Evolutionary conservation across 352 stramenopile genomes (phyloP), one percentile per base, ranked within the genome.

Genomic region (Globisporangium spinosum): DNA sequence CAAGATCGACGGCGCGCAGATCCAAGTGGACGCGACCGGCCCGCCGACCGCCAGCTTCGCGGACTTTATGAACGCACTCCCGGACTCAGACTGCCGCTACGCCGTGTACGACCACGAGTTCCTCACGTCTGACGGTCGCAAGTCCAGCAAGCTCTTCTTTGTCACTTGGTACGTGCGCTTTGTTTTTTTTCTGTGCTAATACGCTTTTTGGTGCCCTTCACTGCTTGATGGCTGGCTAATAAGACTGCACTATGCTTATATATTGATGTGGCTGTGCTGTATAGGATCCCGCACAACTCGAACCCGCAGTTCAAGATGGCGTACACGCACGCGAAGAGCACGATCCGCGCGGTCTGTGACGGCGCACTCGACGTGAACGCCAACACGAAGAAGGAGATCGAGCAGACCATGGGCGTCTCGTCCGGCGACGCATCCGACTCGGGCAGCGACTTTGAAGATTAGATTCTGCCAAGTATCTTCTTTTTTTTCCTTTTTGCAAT

Each of bases 101-200:
- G 87, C 83, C 2, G 87, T 95, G 64, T 97, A 95, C 64, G 89
- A 97, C 66, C 87, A 95, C 76, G 89, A 95, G 58, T 93, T 82
- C 58, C 58, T 73, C 12, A 91, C 84, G 32, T 4, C 80, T 1
- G 89, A 97, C 75, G 87, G 89, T 10, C 87, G 89, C 66, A 93
- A 93, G 72, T 84, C 85, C 40, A 95, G 83, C 77, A 95, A 95
- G 59, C 77, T 97, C 60, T 97, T 91, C 72, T 94, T 97, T 55
- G 72, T 95, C 56, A 90, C 88, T 17, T 97, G 87, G 89, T 87
- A 68, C 32, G 75, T 3, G n/a, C 43, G 43, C 25, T 8, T 10
- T 4, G 2, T 40, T 20, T 12, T 51, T 51, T 17, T 20, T 51
- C 35, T 10, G 1, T 40, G 32, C 32, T 38, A 38, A 38, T 10